Evolutionary conservation across 2,329 filamentous ascomycete genomes (phyloP).

Genomic region (Neurospora sp.): DNA sequence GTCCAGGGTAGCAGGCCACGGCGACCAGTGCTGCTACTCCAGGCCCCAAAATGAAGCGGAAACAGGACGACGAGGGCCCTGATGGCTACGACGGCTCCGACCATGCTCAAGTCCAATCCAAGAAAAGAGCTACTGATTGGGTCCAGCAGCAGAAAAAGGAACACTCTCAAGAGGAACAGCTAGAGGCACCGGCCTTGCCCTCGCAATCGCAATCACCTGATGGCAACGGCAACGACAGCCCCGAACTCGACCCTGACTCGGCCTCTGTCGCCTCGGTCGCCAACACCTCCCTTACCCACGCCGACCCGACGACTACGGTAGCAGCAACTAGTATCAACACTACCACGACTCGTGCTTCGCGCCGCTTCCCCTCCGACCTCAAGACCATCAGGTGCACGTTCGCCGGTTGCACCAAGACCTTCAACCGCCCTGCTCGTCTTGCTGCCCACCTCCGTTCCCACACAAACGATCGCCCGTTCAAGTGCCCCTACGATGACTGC

Average conservation of each 20-base stretch:
- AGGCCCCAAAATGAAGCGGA: background rate
- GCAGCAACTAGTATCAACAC: background rate
- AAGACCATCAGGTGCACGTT: slow-evolving; percentile 72
- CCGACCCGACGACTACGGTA: background rate
- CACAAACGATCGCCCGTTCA: slow-evolving; percentile 72
- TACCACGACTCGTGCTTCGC: slow-evolving; percentile 25
- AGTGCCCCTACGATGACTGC: slow-evolving; percentile 60
- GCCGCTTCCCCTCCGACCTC: slow-evolving; percentile 55
- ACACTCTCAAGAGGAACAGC: background rate
- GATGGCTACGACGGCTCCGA: background rate
- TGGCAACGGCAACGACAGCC: background rate
- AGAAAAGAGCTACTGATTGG: background rate
- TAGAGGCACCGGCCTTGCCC: background rate
- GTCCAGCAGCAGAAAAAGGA: background rate
- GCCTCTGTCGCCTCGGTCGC: background rate
- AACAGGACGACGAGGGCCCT: background rate
- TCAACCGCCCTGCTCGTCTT: slow-evolving; percentile 76
- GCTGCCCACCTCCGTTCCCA: slow-evolving; percentile 75
- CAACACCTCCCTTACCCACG: background rate
- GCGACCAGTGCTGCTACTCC: background rate
- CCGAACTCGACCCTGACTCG: background rate
- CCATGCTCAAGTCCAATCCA: background rate
- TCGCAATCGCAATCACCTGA: background rate
- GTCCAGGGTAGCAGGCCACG: background rate
- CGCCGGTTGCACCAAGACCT: slow-evolving; percentile 67